Evolutionary conservation across 768 basidiomycete genomes (phyloP), one percentile per base, ranked within the genome.

Genomic region (Lactifluus hygrophoroides): DNA sequence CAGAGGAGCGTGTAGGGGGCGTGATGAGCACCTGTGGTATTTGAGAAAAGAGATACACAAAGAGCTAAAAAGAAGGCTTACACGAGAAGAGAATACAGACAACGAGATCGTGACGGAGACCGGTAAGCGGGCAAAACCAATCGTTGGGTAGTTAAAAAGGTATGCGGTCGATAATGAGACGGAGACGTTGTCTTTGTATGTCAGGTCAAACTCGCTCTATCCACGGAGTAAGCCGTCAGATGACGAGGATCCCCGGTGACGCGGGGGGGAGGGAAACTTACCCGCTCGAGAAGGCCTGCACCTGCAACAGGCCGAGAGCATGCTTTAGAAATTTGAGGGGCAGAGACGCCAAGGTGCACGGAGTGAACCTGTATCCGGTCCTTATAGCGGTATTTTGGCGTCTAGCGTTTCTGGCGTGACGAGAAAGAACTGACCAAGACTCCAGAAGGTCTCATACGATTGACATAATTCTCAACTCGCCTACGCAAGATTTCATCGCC

Each of bases 331-430:
- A 97, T 66, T 13, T 79, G 75, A 0, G 96, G 96, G 1, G 89
- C 94, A 5, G 86, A 83, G 7, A 77, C 74, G 3, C 94, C 94
- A 43, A 96, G 78, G 63, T 92, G 82, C 14, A 95, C 81, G 0
- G 90, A 85, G 63, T 92, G 90, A 5, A 97, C 81, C 57, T 83
- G 82, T 54, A 95, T 91, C 60, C 86, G 80, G 66, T 93, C 92
- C 94, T 95, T 61, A 3, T 21, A 50, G 56, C 30, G 60, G 45
- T 32, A 37, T 56, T 49, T 51, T 47, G 34, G 42, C 13, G 23
- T 50, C 30, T 19, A 48, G 42, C 48, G n/a, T 27, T 10, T 17
- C 40, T 35, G 40, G 43, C n/a, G 16, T 17, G 19, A 37, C 23
- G 64, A 56, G 42, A 54, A 51, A 35, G 17, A 44, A 69, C 80